phyloP scores from a whole-genome alignment of 768 basidiomycete species.

The Multifurca ochricompacta region DNA sequence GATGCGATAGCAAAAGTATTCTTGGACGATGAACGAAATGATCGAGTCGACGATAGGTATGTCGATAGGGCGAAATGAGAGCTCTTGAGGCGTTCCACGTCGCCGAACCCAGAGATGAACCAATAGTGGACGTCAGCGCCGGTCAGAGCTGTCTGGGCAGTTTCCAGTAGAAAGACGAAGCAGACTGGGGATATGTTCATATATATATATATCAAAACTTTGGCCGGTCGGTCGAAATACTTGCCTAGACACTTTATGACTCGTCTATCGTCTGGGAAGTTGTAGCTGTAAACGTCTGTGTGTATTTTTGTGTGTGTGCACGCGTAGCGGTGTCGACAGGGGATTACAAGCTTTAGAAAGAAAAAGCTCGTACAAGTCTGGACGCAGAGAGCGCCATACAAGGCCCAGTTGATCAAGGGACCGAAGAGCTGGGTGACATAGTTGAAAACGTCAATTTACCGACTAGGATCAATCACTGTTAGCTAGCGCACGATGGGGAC shows the following conservation, averaged over 20 bases:
- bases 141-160: slow-evolving; percentile 23
- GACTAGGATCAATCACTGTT: neutral
- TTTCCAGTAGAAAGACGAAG: slow-evolving; percentile 23
- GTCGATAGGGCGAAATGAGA: slow-evolving; percentile 25
- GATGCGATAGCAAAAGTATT: slow-evolving; percentile 30
- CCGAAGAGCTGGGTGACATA: slow-evolving; percentile 2
- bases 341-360: neutral
- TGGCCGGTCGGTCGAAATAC: neutral
- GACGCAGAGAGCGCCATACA: slow-evolving; percentile 26
- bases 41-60: slow-evolving; percentile 25
- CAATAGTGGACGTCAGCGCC: slow-evolving; percentile 26
- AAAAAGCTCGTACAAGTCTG: slow-evolving; percentile 24
- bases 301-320: no score
- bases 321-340: no score
- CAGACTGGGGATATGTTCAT: slow-evolving; percentile 22
- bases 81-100: slow-evolving; percentile 22
- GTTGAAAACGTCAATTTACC: neutral
- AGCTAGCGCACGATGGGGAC: slow-evolving; percentile 7
- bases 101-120: slow-evolving; percentile 27
- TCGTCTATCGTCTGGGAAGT: slow-evolving; percentile 7
- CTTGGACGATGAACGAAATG: slow-evolving; percentile 25
- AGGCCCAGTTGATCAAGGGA: slow-evolving; percentile 23
- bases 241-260: neutral
- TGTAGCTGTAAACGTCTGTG: slow-evolving; percentile 15
- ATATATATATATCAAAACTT: no score